Conservation (phyloP, 768 basidiomycete genomes). For the Mycena capillaripes region DNA sequence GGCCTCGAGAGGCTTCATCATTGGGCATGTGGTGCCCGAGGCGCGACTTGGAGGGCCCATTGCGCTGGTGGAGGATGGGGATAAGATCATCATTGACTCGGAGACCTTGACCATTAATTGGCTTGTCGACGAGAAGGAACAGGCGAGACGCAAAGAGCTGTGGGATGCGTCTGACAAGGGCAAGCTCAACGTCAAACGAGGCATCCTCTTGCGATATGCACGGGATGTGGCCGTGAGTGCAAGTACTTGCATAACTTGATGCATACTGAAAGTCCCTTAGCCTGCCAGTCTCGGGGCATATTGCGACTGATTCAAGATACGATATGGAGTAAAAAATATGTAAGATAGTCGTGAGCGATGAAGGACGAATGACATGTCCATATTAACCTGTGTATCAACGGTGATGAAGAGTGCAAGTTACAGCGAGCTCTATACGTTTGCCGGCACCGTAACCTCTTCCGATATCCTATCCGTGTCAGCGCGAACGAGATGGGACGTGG, state of each 20-base stretch:
- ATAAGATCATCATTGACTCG: constrained; percentile 82
- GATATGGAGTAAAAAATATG: constrained; percentile 19
- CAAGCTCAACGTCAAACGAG: constrained; percentile 77
- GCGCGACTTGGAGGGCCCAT: constrained; percentile 90
- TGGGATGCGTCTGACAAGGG: constrained; percentile 81
- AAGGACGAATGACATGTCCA: neutral
- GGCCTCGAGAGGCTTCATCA: constrained; percentile 70
- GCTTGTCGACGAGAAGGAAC: constrained; percentile 78
- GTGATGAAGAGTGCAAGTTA: neutral
- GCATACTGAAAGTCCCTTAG: constrained; percentile 52
- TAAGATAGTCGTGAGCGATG: constrained; percentile 29
- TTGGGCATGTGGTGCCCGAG: constrained; percentile 71
- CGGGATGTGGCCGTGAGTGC: constrained; percentile 87
- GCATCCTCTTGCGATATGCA: constrained; percentile 85
- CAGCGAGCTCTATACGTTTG: constrained; percentile 27
- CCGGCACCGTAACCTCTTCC: constrained; percentile 35
- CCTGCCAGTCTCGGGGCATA: constrained; percentile 88
- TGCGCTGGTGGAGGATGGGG: constrained; percentile 88
- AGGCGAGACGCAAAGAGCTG: constrained; percentile 68
- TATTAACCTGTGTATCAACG: constrained; percentile 9
- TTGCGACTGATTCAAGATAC: constrained; percentile 68
- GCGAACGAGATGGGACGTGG: constrained; percentile 27
- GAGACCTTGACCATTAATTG: constrained; percentile 76
- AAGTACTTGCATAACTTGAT: neutral
- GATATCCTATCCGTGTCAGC: constrained; percentile 34